Evolutionary conservation across 441 rosid genomes (phyloP), one percentile per base, ranked within the genome.

Genomic region (Viola pubescens): DNA sequence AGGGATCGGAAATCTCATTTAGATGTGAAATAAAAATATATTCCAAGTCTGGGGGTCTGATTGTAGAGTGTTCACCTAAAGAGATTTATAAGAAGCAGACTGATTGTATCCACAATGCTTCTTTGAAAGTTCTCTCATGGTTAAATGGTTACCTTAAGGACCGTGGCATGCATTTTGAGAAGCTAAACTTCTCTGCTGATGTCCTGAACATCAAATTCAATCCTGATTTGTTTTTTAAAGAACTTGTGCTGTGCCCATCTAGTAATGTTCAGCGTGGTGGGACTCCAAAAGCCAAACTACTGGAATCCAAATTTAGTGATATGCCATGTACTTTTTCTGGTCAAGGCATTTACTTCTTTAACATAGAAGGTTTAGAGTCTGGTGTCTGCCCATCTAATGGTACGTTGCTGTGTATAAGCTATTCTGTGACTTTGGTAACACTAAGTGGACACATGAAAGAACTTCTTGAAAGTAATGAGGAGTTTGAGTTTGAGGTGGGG

Each of bases 401-500:
- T 48, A 77, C 87, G 44, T 70, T 94, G 60, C 70, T 73, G 58
- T 77, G 83, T 55, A 67, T 85, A 37, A 68, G 80, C 59, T 94
- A 90, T 77, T 81, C 94, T 41, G 82, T 79, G 55, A 76, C 76
- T 58, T 72, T 90, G 70, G 75, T 67, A 58, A 60, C 74, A 58
- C 76, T 65, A 62, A 80, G 68, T 66, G 73, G 74, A 60, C 63
- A 67, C 26, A 46, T 58, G 69, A 79, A 77, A 75, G 91, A 84
- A 65, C 88, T 88, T 70, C 75, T 94, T 70, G 99, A 94, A 79
- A 84, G 83, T 63, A 66, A 64, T 59, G 88, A 86, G 72, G 95
- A 77, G 60, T 81, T 88, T 77, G 96, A 88, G 73, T 90, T 88
- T 85, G 96, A 94, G 87, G 72, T 86, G 64, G 99, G 99, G 37